Conservation (phyloP, 371 early-diverging fungal species). For the Saksenaea vasiformis region DNA sequence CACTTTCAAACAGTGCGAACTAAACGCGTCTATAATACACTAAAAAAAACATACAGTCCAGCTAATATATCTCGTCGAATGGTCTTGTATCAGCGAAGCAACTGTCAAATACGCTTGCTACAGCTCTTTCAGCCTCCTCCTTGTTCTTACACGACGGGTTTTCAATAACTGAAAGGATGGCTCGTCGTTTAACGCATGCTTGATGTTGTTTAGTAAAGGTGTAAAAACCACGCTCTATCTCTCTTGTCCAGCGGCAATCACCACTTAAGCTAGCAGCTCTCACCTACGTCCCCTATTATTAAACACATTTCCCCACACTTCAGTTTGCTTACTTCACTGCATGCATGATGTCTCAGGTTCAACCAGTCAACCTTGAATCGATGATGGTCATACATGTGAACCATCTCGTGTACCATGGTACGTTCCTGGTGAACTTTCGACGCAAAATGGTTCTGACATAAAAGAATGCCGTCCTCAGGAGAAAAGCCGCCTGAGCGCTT, state of each 20-base stretch:
- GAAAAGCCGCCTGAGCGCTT: slow-evolving; percentile 83
- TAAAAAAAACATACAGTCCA: background rate
- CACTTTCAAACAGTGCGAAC: background rate
- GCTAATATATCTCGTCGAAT: slow-evolving; percentile 89
- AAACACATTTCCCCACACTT: background rate
- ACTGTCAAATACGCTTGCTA: slow-evolving; percentile 84
- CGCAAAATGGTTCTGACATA: slow-evolving; percentile 83
- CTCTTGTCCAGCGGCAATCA: slow-evolving; percentile 89
- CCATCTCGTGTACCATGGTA: slow-evolving; percentile 93
- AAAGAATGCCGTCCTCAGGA: slow-evolving; percentile 75
- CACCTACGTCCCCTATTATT: slow-evolving; percentile 48
- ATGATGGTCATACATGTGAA: slow-evolving; percentile 94
- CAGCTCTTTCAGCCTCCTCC: slow-evolving; percentile 85
- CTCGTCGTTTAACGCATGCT: slow-evolving; percentile 89
- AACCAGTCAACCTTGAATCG: slow-evolving; percentile 83
- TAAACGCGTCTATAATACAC: background rate
- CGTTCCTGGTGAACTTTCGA: slow-evolving; percentile 80
- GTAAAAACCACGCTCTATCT: slow-evolving; percentile 77
- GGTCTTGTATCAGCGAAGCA: slow-evolving; percentile 94
- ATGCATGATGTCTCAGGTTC: slow-evolving; percentile 89
- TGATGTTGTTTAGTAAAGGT: slow-evolving; percentile 91
- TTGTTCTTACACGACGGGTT: slow-evolving; percentile 76
- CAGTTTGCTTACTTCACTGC: slow-evolving; percentile 76
- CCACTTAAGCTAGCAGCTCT: slow-evolving; percentile 92
- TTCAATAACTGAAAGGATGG: slow-evolving; percentile 74